These are phyloP conservation scores for Pleurostoma richardsiae DNA, from an alignment of 2,329 filamentous ascomycete species.

Conservation along the genomic window DNA sequence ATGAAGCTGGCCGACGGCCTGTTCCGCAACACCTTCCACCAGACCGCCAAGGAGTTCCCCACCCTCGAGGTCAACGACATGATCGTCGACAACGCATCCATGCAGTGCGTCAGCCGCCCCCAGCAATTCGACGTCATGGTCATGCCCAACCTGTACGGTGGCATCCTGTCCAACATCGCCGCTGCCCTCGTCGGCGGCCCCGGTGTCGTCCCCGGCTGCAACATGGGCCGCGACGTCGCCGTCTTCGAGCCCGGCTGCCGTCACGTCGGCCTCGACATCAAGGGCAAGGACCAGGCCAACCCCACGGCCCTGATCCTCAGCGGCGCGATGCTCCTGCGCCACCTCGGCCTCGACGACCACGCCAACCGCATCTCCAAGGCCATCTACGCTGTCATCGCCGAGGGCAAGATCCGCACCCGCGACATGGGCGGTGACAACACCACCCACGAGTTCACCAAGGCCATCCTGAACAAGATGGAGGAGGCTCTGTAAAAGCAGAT, in stretches of 20 bases:
- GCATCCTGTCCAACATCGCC: conserved; percentile 98
- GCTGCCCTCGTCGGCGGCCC: conserved; percentile 95
- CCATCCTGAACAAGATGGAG: conserved; percentile 97
- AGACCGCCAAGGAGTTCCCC: conserved; percentile 89
- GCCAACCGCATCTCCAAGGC: conserved; percentile 96
- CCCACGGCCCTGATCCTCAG: conserved; percentile 93
- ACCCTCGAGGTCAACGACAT: conserved; percentile 96
- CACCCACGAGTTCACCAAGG: conserved; percentile 92
- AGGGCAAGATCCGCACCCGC: conserved; percentile 82
- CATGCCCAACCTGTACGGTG: conserved; percentile 99
- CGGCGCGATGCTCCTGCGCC: conserved; percentile 93
- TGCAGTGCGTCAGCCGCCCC: conserved; percentile 94
- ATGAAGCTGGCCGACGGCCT: conserved; percentile 99
- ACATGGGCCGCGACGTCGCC: conserved; percentile 98
- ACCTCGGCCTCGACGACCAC: conserved; percentile 95
- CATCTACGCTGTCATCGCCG: conserved; percentile 71
- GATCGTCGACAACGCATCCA: conserved; percentile 99
- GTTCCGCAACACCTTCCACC: conserved; percentile 96
- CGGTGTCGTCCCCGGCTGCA: conserved; percentile 95
- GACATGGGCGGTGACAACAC: conserved; percentile 92
- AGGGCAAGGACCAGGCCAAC: conserved; percentile 99
- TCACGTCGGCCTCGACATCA: conserved; percentile 98
- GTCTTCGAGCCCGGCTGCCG: conserved; percentile 99
- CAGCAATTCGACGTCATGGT: conserved; percentile 99
- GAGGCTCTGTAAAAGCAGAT: conserved; percentile 57